Evolutionary conservation across 257 asterid genomes (phyloP), one percentile per base, ranked within the genome.

Genomic region (Primulina tabacum): DNA sequence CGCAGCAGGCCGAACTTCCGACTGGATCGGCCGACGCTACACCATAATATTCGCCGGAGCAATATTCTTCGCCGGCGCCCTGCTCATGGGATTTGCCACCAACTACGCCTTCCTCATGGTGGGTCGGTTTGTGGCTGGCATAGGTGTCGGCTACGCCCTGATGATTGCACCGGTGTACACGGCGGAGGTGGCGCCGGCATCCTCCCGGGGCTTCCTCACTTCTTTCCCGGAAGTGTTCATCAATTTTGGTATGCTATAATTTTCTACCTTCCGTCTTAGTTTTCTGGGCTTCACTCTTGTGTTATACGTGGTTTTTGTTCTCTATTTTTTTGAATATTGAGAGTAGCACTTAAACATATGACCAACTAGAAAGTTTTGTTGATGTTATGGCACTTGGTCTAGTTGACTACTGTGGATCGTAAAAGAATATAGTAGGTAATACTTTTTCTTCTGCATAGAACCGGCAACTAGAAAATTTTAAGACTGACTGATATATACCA

Each of bases 11-110:
- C n/a, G 72, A 38, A 76, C 76, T 0, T 62, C 74, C 11, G 73
- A 75, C 52, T 34, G 69, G 74, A 69, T 75, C 7, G 80, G 80
- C 8, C 80, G 76, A 2, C 72, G 80, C 43, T 18, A 40, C 17
- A 76, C 80, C 52, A 66, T 73, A 21, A 16, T 59, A 1, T 17
- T 60, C 1, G 67, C 68, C 3, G 52, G 61, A 0, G 33, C n/a
- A 9, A 47, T 59, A 16, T 70, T 70, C 33, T 64, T 70, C 7
- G 65, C 14, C 8, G 80, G 80, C 8, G 75, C 76, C 8, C 12
- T 64, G 8, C 56, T 70, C 57, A 76, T 76, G 80, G 76, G 72
- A 7, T 64, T 59, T 10, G 73, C 76, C 11, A 65, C 80, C 17
- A 70, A 65, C 64, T 76, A 58, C 55, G 35, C 68, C 20, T 70